Conservation (phyloP, 169 alveolate genomes). For the Eimeria acervulina region DNA sequence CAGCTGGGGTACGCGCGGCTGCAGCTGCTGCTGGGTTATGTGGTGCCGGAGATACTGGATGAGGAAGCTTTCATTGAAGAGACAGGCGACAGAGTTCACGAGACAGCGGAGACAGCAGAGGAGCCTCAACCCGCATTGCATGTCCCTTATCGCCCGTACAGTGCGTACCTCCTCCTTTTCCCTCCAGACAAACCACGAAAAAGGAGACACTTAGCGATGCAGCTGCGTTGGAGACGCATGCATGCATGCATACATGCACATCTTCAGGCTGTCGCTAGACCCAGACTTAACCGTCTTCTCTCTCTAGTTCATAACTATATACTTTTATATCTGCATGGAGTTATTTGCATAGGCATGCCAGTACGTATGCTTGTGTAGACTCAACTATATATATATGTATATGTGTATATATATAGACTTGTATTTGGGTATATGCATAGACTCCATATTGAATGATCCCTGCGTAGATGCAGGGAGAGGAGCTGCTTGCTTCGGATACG, state of each 20-base stretch:
- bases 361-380: too few species aligned
- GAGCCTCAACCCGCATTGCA: not conserved
- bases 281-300: not conserved
- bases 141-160: constrained; percentile 39
- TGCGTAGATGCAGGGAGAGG: not conserved
- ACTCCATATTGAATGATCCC: not conserved
- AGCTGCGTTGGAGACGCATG: not conserved
- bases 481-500: not conserved
- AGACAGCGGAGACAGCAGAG: not conserved
- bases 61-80: constrained; percentile 2
- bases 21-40: constrained; percentile 81
- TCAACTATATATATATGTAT: too few species aligned
- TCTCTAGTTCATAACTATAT: too few species aligned
- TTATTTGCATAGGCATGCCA: too few species aligned
- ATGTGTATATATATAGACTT: not conserved
- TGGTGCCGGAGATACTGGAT: constrained; percentile 75
- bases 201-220: not conserved
- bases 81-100: not conserved
- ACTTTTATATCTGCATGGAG: too few species aligned
- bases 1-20: constrained; percentile 82
- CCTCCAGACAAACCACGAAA: too few species aligned
- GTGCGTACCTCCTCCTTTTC: not conserved
- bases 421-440: too few species aligned
- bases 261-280: not conserved
- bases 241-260: not conserved